These are phyloP conservation scores for Penicillium digitatum DNA, from an alignment of 2,329 filamentous ascomycete species.

Conservation along the genomic window DNA sequence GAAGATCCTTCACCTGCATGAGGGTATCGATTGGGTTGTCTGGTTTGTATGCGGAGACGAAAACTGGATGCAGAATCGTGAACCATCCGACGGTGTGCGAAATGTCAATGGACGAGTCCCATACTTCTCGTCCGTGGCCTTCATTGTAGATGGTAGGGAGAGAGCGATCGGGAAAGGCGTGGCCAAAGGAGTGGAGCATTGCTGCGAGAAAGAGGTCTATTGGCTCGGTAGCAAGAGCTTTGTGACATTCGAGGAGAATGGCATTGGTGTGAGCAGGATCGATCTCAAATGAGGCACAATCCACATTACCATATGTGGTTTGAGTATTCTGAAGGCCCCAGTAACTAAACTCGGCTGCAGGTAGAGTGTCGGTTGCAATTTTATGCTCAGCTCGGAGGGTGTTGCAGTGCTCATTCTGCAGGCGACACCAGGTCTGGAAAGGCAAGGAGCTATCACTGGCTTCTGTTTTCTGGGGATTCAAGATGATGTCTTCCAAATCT, in stretches of 20 bases:
- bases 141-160: slow-evolving; percentile 47
- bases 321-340: slow-evolving; percentile 33
- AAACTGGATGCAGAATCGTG: slow-evolving; percentile 47
- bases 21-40: slow-evolving; percentile 32
- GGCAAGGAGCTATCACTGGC: slow-evolving; percentile 29
- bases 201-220: slow-evolving; percentile 39
- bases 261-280: slow-evolving; percentile 26
- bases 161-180: slow-evolving; percentile 40
- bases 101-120: slow-evolving; percentile 46
- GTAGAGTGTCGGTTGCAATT: slow-evolving; percentile 16
- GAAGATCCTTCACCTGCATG: slow-evolving; percentile 38
- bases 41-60: slow-evolving; percentile 27
- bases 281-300: slow-evolving; percentile 34
- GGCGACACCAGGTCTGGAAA: slow-evolving; percentile 37
- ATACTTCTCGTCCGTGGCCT: slow-evolving; percentile 48
- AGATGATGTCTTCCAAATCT: slow-evolving; percentile 37
- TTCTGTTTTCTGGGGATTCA: slow-evolving; percentile 25
- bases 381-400: slow-evolving; percentile 12
- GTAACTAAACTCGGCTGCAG: slow-evolving; percentile 33
- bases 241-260: slow-evolving; percentile 33
- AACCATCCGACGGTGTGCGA: slow-evolving; percentile 52
- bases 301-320: slow-evolving; percentile 37
- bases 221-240: slow-evolving; percentile 33
- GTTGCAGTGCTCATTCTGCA: slow-evolving; percentile 30
- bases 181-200: slow-evolving; percentile 44